Base-by-base conservation (phyloP, 306 rosid species). In the Vigna hirtella region DNA sequence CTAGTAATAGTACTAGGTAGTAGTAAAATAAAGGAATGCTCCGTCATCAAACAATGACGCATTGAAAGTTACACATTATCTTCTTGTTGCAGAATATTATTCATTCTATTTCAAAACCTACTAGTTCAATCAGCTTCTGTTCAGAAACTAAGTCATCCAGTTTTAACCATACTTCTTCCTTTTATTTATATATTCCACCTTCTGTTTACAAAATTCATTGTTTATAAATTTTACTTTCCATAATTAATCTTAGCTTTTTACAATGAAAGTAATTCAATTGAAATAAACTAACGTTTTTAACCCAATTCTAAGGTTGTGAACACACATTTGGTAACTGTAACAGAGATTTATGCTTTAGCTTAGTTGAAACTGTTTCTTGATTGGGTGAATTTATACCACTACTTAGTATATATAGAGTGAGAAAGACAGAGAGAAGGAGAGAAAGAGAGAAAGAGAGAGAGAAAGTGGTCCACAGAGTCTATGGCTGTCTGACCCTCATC, bases 391-490 rank as follows among this genome's bases (percentile, higher is more conserved):
- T 52, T 42, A 61, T 40, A 73, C 47, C 43, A 8, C 24, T 34
- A n/a, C 17, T 51, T 32, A 18, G 12, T 66, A 77, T 57, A 45
- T 48, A 53, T 26, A 58, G n/a, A 64, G 49, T 2, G 14, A 56
- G 69, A 77, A 32, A 32, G n/a, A 16, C 51, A 47, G 42, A 58
- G 3, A 13, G 5, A 59, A 30, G 66, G 17, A 32, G n/a, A 16
- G 58, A 45, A 28, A 42, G 4, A 24, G 17, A 59, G 0, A 61
- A 30, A 30, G 34, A 30, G 65, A 72, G 53, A 74, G 70, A 64
- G n/a, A 42, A 9, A 79, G 84, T 76, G 87, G 86, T 91, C 93
- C 93, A 81, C 85, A 83, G 71, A 86, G 89, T 87, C 96, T 86
- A 90, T 85, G 87, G 90, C 87, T 90, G 88, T 87, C 88, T 86